Base-by-base conservation (phyloP, 2,329 filamentous ascomycete genomes). In the Fusarium equiseti region DNA sequence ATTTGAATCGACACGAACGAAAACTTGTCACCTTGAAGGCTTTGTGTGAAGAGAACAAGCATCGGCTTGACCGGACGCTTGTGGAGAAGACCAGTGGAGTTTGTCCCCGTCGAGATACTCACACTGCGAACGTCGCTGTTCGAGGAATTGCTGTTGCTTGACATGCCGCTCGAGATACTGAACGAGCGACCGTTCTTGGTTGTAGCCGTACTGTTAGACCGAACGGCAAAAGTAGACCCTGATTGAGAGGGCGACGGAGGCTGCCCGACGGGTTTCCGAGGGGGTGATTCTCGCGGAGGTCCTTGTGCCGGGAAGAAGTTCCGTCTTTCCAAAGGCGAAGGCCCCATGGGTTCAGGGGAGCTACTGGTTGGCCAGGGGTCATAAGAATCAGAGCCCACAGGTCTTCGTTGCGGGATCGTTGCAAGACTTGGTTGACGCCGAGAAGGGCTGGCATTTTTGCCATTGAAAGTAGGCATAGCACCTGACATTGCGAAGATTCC, bases 41-140 rank as follows among this genome's bases (percentile, higher is more conserved):
- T 73, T 29, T 75, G 73, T 0, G 78, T 80, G 50, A 79, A 81
- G 9, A 81, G 57, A 3, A 80, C 78, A 8, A 81, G 73, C 75
- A 79, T 75, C 3, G 79, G 79, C 40, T 79, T 79, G 16, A 73
- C 59, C 2, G 79, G 79, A 11, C 72, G 70, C 24, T 68, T 72
- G 40, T 80, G 77, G 7, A 81, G 61, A 10, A 74, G 70, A 4
- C 77, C 79, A 2, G 76, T 77, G 7, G 73, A 72, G 15, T 74
- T 71, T 12, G 73, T 69, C 4, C 75, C 75, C 2, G 70, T 76
- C 18, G 75, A 73, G 38, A 77, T 68, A 26, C 70, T 70, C 4
- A 71, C 72, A 15, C 74, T 79, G 10, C 63, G 67, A 20, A 60
- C 64, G 42, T 75, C 72, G 20, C 72, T 76, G 12, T 66, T 66